Conservation (phyloP, 352 stramenopile species). For the Lagenidium sp. region DNA sequence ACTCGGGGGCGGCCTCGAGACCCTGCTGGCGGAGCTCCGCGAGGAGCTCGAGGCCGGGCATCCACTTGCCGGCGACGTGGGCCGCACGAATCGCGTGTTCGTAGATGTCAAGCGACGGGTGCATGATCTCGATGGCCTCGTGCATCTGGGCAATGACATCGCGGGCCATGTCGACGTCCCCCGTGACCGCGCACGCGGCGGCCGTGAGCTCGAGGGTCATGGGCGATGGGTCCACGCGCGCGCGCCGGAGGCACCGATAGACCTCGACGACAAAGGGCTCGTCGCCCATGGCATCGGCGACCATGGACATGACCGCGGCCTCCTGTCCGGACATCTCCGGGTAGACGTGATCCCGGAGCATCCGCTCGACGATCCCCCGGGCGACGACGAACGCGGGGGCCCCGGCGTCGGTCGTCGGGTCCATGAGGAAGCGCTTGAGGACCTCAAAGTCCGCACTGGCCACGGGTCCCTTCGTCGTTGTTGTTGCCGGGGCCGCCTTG, state of each 20-base stretch:
- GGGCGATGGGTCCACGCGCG: constrained; percentile 45
- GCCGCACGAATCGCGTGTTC: constrained; percentile 61
- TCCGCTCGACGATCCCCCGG: constrained; percentile 28
- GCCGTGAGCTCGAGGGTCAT: constrained; percentile 62
- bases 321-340: constrained; percentile 60
- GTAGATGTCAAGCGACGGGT: constrained; percentile 54
- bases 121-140: constrained; percentile 53
- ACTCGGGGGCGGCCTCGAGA: constrained; percentile 42
- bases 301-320: constrained; percentile 72
- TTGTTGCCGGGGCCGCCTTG: background rate
- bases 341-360: constrained; percentile 57
- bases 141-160: constrained; percentile 73
- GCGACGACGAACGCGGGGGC: constrained; percentile 19
- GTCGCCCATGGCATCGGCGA: constrained; percentile 51
- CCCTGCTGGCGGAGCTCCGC: constrained; percentile 47
- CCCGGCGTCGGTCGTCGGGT: constrained; percentile 25
- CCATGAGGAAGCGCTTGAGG: constrained; percentile 52
- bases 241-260: constrained; percentile 46
- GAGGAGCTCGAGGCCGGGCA: constrained; percentile 54
- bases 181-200: constrained; percentile 38
- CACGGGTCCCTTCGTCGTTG: constrained; percentile 13
- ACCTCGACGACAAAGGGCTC: constrained; percentile 42
- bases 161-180: constrained; percentile 37
- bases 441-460: constrained; percentile 39
- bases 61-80: constrained; percentile 47